Evolutionary conservation across 495 filamentous ascomycete genomes (phyloP).

Genomic region (Trichocladium uniseriatum): DNA sequence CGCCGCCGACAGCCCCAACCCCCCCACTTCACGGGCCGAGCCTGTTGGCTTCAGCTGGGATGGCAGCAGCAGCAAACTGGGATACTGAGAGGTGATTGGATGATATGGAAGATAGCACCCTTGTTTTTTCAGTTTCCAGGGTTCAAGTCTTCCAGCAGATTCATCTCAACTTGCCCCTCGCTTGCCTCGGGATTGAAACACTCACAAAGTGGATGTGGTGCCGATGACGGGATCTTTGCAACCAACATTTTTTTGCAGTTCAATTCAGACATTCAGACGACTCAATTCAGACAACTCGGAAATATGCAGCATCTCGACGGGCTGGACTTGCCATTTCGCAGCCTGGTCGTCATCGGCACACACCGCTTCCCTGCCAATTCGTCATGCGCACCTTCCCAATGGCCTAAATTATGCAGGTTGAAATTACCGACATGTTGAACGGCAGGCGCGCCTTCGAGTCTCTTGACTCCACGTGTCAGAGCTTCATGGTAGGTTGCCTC

Average conservation of each 20-base stretch:
- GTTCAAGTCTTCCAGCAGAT: too few relatives aligned
- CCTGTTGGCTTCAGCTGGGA: constrained; percentile 9
- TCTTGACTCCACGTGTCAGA: constrained; percentile 3
- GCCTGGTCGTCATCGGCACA: neutral
- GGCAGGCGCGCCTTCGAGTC: neutral
- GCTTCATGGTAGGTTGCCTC: too few relatives aligned
- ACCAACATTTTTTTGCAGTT: too few relatives aligned
- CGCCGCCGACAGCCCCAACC: neutral
- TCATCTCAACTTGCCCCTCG: too few relatives aligned
- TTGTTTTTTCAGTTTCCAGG: too few relatives aligned
- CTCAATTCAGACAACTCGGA: too few relatives aligned
- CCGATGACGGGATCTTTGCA: too few relatives aligned
- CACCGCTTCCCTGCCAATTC: neutral
- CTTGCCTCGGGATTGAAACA: too few relatives aligned
- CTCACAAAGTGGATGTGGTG: too few relatives aligned
- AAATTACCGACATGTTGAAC: neutral
- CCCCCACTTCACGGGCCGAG: constrained; percentile 4
- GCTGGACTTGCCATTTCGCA: neutral
- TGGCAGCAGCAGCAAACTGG: neutral
- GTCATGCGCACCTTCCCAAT: neutral
- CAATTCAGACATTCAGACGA: too few relatives aligned
- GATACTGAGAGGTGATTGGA: neutral
- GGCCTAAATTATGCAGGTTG: neutral
- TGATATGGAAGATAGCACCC: neutral
- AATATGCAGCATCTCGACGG: neutral